Conservation (phyloP, 805 yeast species). For the Starmerella asiatica region DNA sequence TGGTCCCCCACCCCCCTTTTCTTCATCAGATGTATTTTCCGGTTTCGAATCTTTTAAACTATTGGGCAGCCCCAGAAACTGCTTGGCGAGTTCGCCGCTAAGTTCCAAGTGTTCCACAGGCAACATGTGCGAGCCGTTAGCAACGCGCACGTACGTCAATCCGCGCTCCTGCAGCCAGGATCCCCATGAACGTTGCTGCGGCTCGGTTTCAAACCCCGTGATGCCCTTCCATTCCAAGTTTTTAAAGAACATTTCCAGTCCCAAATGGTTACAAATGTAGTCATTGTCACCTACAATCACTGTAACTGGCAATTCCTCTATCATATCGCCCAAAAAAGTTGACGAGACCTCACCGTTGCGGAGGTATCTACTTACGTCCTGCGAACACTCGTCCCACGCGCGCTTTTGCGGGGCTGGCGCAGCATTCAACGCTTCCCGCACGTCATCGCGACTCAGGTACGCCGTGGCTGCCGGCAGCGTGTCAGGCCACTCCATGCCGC, state of each 20-base stretch:
- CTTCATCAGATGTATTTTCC: not conserved
- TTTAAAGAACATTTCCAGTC: constrained; percentile 54
- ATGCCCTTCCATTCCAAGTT: constrained; percentile 52
- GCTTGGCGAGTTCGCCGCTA: constrained; percentile 37
- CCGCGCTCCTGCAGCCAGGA: constrained; percentile 38
- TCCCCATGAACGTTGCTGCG: constrained; percentile 3
- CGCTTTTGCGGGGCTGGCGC: constrained; percentile 13
- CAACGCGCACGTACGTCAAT: constrained; percentile 60
- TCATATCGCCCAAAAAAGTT: constrained; percentile 49
- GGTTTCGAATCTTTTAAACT: not conserved
- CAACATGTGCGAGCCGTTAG: constrained; percentile 83
- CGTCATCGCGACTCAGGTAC: constrained; percentile 37
- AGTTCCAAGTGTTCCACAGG: constrained; percentile 46
- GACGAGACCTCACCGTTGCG: constrained; percentile 46
- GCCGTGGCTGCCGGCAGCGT: constrained; percentile 37
- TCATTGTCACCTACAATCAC: constrained; percentile 83
- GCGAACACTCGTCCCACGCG: constrained; percentile 69
- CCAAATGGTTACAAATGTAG: constrained; percentile 70
- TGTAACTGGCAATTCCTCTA: constrained; percentile 46
- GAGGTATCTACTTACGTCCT: constrained; percentile 41
- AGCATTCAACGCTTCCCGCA: constrained; percentile 40
- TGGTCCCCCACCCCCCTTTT: not conserved
- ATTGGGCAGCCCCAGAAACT: constrained; percentile 22
- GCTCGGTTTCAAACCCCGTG: constrained; percentile 17
- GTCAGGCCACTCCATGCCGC: constrained; percentile 90